phyloP scores from a whole-genome alignment of 179 eudicot genomes.

The Monotropa hypopitys region DNA sequence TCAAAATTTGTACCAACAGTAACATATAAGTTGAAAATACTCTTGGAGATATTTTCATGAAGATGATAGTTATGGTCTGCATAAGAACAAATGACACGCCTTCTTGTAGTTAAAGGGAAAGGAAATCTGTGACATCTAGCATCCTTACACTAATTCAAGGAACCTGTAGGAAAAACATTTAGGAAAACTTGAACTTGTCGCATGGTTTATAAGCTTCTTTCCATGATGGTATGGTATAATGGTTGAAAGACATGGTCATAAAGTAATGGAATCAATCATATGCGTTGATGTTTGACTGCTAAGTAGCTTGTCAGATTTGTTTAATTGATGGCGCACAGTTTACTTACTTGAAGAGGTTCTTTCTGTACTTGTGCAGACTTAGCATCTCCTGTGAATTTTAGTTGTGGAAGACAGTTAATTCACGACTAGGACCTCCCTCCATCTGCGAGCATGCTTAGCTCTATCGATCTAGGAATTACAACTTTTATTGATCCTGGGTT shows the following conservation, averaged over 20 bases:
- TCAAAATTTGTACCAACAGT: not conserved
- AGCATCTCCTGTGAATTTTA: not conserved
- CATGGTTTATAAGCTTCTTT: no score
- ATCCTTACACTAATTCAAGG: not conserved
- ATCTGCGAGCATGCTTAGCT: constrained; percentile 33
- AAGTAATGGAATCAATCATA: no score
- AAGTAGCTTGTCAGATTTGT: not conserved
- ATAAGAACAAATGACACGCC: no score
- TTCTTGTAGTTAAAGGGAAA: not conserved
- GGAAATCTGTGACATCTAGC: not conserved
- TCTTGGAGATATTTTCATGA: not conserved
- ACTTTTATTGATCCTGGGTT: constrained; percentile 26
- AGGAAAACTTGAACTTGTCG: no score
- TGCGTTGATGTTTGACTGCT: no score
- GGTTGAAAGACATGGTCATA: no score
- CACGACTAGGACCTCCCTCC: constrained; percentile 20
- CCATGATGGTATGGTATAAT: no score
- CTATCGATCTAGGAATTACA: constrained; percentile 24
- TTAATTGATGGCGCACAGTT: not conserved
- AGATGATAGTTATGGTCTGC: not conserved
- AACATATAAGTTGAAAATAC: not conserved
- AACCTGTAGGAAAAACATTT: not conserved
- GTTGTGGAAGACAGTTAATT: constrained; percentile 17
- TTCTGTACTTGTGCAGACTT: constrained; percentile 5
- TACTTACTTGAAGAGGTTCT: not conserved